These are phyloP conservation scores for Coemansia sp. DNA, from an alignment of 192 early-diverging fungal species.

Conservation along the genomic window DNA sequence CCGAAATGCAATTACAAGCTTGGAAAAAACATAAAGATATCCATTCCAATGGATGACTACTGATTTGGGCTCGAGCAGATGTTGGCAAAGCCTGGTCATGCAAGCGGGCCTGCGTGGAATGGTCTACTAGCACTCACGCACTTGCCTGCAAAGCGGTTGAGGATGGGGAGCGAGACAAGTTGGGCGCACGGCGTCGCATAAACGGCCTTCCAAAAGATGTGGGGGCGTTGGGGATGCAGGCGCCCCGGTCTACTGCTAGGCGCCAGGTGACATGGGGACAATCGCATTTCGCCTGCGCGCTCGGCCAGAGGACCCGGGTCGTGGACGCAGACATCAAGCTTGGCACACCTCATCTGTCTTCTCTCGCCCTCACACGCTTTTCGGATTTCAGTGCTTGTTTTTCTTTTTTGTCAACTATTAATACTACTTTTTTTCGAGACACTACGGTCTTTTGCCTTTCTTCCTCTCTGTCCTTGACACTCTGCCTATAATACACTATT, in stretches of 20 bases:
- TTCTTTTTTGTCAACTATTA: neutral
- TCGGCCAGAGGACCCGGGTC: neutral
- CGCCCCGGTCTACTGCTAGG: neutral
- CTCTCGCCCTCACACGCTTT: conserved; percentile 2
- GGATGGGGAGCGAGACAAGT: neutral
- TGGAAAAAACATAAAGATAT: conserved; percentile 43
- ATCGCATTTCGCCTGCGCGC: neutral
- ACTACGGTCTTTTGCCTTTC: neutral
- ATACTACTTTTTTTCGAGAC: neutral
- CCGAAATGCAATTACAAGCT: conserved; percentile 46
- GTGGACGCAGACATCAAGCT: neutral
- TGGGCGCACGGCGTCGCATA: neutral
- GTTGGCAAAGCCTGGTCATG: neutral
- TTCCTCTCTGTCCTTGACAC: neutral
- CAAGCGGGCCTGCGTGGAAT: neutral
- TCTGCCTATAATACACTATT: neutral
- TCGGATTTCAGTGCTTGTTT: neutral
- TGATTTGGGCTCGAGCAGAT: neutral
- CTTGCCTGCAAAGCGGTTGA: neutral
- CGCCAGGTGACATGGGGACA: neutral
- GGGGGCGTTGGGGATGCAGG: conserved; percentile 3
- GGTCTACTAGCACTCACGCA: neutral
- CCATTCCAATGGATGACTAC: conserved; percentile 17
- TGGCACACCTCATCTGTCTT: conserved; percentile 6
- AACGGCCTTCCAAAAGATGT: neutral